Evolutionary conservation across 768 basidiomycete species (phyloP), one percentile per base, ranked within the genome.

Genomic region (Termitomyces sp.): DNA sequence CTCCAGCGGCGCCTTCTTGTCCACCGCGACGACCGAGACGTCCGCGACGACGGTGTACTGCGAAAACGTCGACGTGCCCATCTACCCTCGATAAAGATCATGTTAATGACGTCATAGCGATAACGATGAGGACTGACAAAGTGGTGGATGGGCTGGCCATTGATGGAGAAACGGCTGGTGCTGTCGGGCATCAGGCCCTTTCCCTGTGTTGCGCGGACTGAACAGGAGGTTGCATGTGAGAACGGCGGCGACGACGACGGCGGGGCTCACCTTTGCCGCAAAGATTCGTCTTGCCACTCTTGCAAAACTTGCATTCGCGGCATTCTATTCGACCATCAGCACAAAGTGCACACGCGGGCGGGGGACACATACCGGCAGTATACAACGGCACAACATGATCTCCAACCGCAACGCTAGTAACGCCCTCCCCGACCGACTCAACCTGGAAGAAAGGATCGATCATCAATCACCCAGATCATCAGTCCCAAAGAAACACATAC

Each of bases 51-150:
- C 97, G 8, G 97, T 97, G 78, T 98, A 99, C 71, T 98, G 95
- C n/a, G 96, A 97, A 78, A 99, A 99, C 2, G 97, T 96, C 33
- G 96, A 98, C 28, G 90, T 93, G 44, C 97, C 97, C 97, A 98
- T 99, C 94, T 97, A n/a, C 14, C 26, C 26, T 26, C 26, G 26
- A 26, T 2, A 26, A 20, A 10, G 20, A 43, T 53, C 14, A 6
- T n/a, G 8, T 4, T 3, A 58, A 32, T 51, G 43, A 49, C 42
- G 54, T 49, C 50, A 48, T 47, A 32, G n/a, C 6, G 20, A 47
- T 28, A 8, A 13, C 6, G 8, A 9, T 13, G n/a, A 12, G 14
- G 7, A 76, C 91, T 63, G 62, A 96, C 94, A 66, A 99, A 99
- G 72, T 98, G 96, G 68, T 86, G 80, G 64, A 99, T 81, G 47